Percentiles rank a stretch among this genome's conserved stretches.
phyloP scores from a whole-genome alignment of 2,329 filamentous ascomycete species.

The Botrytis paeoniae region DNA sequence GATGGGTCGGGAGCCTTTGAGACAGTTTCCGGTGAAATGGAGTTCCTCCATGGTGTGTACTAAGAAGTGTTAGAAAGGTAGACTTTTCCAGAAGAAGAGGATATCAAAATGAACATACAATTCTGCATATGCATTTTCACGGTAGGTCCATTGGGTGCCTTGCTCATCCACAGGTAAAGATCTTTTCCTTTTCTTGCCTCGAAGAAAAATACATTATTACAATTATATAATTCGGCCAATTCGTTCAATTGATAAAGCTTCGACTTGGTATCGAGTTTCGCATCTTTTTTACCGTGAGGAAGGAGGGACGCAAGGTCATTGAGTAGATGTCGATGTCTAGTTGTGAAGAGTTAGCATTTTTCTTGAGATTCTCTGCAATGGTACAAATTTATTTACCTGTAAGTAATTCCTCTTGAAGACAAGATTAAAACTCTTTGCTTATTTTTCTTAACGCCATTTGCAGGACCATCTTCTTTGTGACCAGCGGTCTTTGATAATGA shows the following conservation, averaged over 20 bases:
- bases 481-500: constrained; percentile 61
- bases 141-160: constrained; percentile 67
- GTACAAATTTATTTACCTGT: constrained; percentile 52
- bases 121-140: constrained; percentile 75
- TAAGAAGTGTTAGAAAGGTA: constrained; percentile 39
- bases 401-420: constrained; percentile 88
- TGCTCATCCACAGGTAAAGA: constrained; percentile 90
- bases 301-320: constrained; percentile 86
- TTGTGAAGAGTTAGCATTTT: constrained; percentile 12
- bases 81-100: background rate
- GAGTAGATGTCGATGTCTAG: constrained; percentile 86
- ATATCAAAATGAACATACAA: constrained; percentile 42
- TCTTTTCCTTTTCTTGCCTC: constrained; percentile 94
- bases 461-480: constrained; percentile 49
- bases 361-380: constrained; percentile 13
- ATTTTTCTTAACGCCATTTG: constrained; percentile 56
- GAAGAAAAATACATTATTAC: constrained; percentile 93
- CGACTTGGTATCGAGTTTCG: constrained; percentile 94
- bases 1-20: constrained; percentile 88
- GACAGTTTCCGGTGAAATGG: constrained; percentile 93
- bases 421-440: constrained; percentile 82
- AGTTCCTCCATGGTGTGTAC: constrained; percentile 96
- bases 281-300: constrained; percentile 89
- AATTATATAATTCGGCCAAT: constrained; percentile 73
- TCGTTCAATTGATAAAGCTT: constrained; percentile 82